Percentiles rank a stretch among this genome's conserved stretches.
phyloP scores from a whole-genome alignment of 2,329 filamentous ascomycete genomes.

The Clonostachys byssicola region DNA sequence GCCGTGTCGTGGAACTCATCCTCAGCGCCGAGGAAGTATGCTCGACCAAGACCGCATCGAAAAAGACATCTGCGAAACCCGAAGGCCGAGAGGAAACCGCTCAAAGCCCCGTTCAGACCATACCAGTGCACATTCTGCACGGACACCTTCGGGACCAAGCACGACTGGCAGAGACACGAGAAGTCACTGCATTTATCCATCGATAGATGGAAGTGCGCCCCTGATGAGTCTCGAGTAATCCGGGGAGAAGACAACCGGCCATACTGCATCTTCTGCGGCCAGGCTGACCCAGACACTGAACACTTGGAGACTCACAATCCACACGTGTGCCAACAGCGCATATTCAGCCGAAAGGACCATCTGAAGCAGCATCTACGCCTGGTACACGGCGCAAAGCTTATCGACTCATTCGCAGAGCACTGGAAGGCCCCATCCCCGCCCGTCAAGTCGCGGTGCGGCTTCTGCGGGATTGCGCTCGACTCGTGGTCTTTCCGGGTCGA shows the following conservation, averaged over 20 bases:
- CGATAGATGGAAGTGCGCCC: slow-evolving; percentile 41
- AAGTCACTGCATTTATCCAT: slow-evolving; percentile 40
- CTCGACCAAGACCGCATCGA: background rate
- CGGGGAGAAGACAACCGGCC: slow-evolving; percentile 7
- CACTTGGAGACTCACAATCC: slow-evolving; percentile 17
- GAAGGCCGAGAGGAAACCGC: background rate
- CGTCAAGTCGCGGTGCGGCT: slow-evolving; percentile 19
- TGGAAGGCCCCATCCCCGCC: slow-evolving; percentile 17
- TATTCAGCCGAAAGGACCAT: slow-evolving; percentile 22
- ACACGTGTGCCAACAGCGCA: slow-evolving; percentile 4
- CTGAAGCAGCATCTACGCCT: slow-evolving; percentile 20
- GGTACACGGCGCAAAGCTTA: slow-evolving; percentile 22
- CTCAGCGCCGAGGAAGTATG: too few species aligned
- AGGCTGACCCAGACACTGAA: slow-evolving; percentile 8
- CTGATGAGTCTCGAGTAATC: slow-evolving; percentile 8
- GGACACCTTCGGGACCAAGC: slow-evolving; percentile 3
- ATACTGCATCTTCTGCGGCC: slow-evolving; percentile 16
- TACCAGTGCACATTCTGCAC: slow-evolving; percentile 5
- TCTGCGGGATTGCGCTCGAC: slow-evolving; percentile 13
- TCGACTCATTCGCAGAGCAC: slow-evolving; percentile 27
- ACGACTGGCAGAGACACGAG: slow-evolving; percentile 33
- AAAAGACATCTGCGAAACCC: background rate
- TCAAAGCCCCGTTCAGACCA: background rate
- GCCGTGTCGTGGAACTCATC: slow-evolving; percentile 5
- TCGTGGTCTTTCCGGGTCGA: slow-evolving; percentile 19